phyloP scores from a whole-genome alignment of 306 rosid genomes.

The Prunus fruticosa region DNA sequence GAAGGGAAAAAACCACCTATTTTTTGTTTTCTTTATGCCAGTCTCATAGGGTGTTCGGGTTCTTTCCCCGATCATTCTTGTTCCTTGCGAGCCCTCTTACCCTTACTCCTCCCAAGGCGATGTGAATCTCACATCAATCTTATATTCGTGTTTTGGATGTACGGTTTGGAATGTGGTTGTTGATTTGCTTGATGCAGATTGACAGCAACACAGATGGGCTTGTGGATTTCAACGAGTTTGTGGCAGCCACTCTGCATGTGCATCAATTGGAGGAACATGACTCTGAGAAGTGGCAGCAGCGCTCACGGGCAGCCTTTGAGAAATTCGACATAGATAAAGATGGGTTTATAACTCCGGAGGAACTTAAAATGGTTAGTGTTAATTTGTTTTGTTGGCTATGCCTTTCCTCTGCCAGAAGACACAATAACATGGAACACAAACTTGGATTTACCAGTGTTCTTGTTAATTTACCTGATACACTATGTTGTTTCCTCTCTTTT shows the following conservation, averaged over 20 bases:
- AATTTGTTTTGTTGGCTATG: slow-evolving; percentile 2
- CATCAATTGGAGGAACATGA: slow-evolving; percentile 98
- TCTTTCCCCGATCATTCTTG: slow-evolving; percentile 8
- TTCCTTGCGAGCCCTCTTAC: neutral
- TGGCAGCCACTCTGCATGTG: slow-evolving; percentile 91
- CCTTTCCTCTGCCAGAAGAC: neutral
- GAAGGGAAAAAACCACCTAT: neutral
- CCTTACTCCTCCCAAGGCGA: slow-evolving; percentile 1
- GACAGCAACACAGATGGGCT: slow-evolving; percentile 97
- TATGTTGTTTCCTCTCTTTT: slow-evolving; percentile 17
- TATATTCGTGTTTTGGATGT: slow-evolving; percentile 9
- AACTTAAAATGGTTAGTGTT: slow-evolving; percentile 85
- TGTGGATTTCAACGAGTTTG: slow-evolving; percentile 93
- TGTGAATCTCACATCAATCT: neutral
- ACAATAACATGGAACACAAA: neutral
- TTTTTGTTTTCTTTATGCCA: slow-evolving; percentile 19
- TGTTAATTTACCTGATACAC: slow-evolving; percentile 12
- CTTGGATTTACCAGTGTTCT: neutral
- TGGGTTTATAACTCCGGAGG: slow-evolving; percentile 92
- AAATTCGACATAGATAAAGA: slow-evolving; percentile 90
- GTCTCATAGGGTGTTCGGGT: neutral
- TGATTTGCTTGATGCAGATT: slow-evolving; percentile 50
- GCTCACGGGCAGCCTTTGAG: slow-evolving; percentile 90
- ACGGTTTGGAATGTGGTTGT: neutral
- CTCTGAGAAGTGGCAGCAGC: slow-evolving; percentile 78